A percentile compares a stretch with the other conserved stretches of the same genome.
Evolutionary conservation across 306 rosid genomes (phyloP).

Genomic region (Quercus robur): DNA sequence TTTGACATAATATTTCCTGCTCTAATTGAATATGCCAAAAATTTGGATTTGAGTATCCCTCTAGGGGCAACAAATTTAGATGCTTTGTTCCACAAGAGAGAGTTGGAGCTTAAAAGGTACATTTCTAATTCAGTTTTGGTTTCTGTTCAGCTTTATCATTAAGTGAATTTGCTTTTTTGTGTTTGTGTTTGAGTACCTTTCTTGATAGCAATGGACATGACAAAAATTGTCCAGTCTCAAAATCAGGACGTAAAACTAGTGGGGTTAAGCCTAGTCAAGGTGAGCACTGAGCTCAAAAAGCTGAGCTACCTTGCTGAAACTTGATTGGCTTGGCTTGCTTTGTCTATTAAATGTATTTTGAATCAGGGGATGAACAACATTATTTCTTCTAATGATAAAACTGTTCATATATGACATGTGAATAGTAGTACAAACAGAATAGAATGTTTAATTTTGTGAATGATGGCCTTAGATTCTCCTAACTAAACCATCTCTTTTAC

Average conservation of each 20-base stretch:
- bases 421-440: background rate
- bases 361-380: background rate
- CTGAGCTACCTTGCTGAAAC: too few species aligned
- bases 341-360: too few species aligned
- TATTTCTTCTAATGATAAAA: background rate
- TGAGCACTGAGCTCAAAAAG: too few species aligned
- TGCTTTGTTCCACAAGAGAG: slow-evolving; percentile 49
- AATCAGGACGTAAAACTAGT: background rate
- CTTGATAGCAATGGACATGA: background rate
- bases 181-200: background rate
- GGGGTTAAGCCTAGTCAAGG: background rate
- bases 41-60: slow-evolving; percentile 51
- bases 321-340: too few species aligned
- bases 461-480: background rate
- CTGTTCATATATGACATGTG: background rate
- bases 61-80: slow-evolving; percentile 38
- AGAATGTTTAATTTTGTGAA: background rate
- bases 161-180: background rate
- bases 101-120: slow-evolving; percentile 60
- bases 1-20: slow-evolving; percentile 68
- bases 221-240: background rate
- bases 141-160: background rate
- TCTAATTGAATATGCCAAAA: slow-evolving; percentile 52
- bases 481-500: background rate
- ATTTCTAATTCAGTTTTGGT: background rate